These are phyloP conservation scores for Entomortierella parvispora DNA, from an alignment of 192 early-diverging fungal genomes.

Conservation along the genomic window DNA sequence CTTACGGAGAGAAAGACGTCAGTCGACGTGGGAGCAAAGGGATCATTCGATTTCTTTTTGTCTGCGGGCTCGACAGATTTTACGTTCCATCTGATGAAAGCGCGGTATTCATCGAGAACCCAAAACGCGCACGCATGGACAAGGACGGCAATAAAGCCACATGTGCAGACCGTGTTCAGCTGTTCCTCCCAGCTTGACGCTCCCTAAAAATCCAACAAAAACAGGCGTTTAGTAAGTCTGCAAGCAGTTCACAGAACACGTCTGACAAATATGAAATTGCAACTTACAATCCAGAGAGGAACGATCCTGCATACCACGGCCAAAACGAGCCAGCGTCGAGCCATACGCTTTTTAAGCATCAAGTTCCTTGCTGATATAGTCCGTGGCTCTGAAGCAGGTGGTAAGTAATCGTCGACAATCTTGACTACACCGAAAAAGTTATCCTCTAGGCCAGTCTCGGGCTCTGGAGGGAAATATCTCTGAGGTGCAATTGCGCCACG, in stretches of 20 bases:
- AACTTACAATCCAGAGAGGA: conserved; percentile 3
- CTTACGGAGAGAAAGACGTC: conserved; percentile 37
- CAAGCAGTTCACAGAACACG: not conserved
- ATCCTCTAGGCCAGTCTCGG: conserved; percentile 48
- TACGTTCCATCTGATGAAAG: not conserved
- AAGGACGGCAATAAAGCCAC: conserved; percentile 13
- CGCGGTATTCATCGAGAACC: conserved; percentile 35
- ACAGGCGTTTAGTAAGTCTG: too few species aligned
- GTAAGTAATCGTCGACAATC: conserved; percentile 50
- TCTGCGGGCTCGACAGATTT: not conserved
- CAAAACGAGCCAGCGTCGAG: conserved; percentile 17
- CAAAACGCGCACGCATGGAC: conserved; percentile 38
- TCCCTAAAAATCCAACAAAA: conserved; percentile 13
- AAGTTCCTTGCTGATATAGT: conserved; percentile 37
- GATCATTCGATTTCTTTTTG: conserved; percentile 17
- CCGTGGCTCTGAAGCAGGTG: conserved; percentile 17
- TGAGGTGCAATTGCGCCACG: conserved; percentile 35
- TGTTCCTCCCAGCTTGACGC: not conserved
- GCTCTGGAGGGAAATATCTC: conserved; percentile 39
- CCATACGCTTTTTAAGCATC: conserved; percentile 48
- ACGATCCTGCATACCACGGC: conserved; percentile 12
- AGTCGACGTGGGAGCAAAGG: conserved; percentile 22
- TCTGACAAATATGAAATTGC: not conserved
- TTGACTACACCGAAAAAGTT: conserved; percentile 53
- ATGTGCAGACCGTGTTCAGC: not conserved